A percentile compares a stretch with the other conserved stretches of the same genome.
Conservation (phyloP, 2,329 filamentous ascomycete genomes). For the Trichoderma sp. region DNA sequence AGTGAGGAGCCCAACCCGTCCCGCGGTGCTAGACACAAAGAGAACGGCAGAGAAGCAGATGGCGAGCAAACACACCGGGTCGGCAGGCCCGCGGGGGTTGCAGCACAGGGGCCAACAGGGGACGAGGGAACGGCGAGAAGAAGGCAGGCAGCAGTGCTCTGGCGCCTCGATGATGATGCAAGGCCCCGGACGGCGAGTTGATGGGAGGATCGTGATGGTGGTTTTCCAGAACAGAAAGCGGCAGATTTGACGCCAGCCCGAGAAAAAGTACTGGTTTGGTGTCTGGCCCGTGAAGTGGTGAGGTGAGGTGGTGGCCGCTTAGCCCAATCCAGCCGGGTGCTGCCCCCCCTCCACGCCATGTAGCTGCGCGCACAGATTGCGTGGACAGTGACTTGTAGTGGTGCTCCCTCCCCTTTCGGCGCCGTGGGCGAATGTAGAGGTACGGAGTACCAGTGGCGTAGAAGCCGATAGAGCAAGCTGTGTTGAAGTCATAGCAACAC, state of each 20-base stretch:
- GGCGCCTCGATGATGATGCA: conserved; percentile 29
- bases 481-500: background rate
- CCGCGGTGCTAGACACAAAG: conserved; percentile 33
- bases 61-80: conserved; percentile 18
- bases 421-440: background rate
- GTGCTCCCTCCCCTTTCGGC: conserved; percentile 17
- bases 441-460: conserved; percentile 1
- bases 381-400: conserved; percentile 23
- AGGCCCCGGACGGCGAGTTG: conserved; percentile 27
- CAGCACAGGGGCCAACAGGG: background rate
- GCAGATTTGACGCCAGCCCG: conserved; percentile 37
- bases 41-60: conserved; percentile 29
- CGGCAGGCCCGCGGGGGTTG: conserved; percentile 11
- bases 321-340: conserved; percentile 25
- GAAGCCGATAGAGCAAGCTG: background rate
- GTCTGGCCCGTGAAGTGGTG: conserved; percentile 25
- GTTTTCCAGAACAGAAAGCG: conserved; percentile 32
- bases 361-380: conserved; percentile 3
- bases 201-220: conserved; percentile 36
- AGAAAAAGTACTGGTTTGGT: conserved; percentile 28
- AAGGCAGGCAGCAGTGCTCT: conserved; percentile 25
- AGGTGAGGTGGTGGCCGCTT: conserved; percentile 26
- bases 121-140: conserved; percentile 16
- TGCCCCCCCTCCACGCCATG: conserved; percentile 13
- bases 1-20: conserved; percentile 31